Conservation (phyloP, 495 filamentous ascomycete species). For the Alectoria sarmentosa region DNA sequence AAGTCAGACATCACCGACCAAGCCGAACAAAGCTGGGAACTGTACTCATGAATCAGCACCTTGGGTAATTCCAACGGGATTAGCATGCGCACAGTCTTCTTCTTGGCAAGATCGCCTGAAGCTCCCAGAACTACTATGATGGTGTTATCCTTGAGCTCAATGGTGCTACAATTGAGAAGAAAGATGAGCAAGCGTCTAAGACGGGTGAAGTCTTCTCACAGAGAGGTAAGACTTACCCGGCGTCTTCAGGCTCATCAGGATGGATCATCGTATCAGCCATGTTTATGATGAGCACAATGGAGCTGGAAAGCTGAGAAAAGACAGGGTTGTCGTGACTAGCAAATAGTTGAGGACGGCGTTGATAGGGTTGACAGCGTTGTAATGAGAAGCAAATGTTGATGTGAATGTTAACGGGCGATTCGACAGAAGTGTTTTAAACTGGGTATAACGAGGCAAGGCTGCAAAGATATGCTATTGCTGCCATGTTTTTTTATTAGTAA, state of each 20-base stretch:
- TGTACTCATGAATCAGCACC: slow-evolving; percentile 36
- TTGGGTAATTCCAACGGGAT: not conserved
- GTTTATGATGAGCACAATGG: not conserved
- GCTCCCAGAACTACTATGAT: slow-evolving; percentile 95
- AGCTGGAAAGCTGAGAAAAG: not conserved
- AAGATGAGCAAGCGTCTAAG: slow-evolving; percentile 16
- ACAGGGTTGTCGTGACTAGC: not conserved
- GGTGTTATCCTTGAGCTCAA: slow-evolving; percentile 98
- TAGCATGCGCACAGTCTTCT: slow-evolving; percentile 72
- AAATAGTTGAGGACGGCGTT: not conserved
- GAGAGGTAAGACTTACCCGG: slow-evolving; percentile 51
- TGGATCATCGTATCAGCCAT: slow-evolving; percentile 62
- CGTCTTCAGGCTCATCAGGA: slow-evolving; percentile 50
- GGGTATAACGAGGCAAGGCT: not conserved
- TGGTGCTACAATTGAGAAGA: slow-evolving; percentile 45
- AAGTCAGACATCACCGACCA: slow-evolving; percentile 56
- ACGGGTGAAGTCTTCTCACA: slow-evolving; percentile 9
- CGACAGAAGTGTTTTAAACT: not conserved
- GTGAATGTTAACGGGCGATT: not conserved
- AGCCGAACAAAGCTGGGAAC: slow-evolving; percentile 97
- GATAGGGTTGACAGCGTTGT: not conserved
- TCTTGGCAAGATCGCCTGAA: slow-evolving; percentile 96
- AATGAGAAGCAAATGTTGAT: not conserved
- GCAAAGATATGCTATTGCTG: not conserved
- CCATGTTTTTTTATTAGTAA: not conserved